phyloP scores from a whole-genome alignment of 2,329 filamentous ascomycete species.

The Neonectria ditissima region DNA sequence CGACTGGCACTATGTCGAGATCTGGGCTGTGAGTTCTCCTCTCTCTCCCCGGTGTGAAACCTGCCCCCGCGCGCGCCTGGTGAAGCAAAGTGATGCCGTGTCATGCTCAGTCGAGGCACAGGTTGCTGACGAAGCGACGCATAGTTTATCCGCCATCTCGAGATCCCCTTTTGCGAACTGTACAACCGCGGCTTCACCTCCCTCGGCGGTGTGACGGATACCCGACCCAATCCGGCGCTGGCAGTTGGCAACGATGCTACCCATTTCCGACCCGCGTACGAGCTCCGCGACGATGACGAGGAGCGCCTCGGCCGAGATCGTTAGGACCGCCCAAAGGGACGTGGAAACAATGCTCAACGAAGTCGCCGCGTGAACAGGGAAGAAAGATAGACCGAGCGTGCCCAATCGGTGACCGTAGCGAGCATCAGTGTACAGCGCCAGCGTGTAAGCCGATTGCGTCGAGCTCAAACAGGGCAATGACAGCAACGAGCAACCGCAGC shows the following conservation, averaged over 20 bases:
- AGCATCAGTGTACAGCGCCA: background rate
- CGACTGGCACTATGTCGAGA: slow-evolving; percentile 92
- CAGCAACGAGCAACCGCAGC: background rate
- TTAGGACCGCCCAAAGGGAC: background rate
- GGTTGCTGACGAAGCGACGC: slow-evolving; percentile 28
- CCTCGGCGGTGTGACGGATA: slow-evolving; percentile 90
- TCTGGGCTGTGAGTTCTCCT: slow-evolving; percentile 82
- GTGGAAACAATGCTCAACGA: background rate
- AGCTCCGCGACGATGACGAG: slow-evolving; percentile 78
- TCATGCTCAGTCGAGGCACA: background rate
- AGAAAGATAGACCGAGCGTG: background rate
- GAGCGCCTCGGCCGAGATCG: slow-evolving; percentile 80
- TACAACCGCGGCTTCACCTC: slow-evolving; percentile 93
- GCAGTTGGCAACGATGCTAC: slow-evolving; percentile 52
- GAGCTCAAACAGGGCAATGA: background rate
- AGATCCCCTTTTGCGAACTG: slow-evolving; percentile 84
- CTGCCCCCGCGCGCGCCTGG: background rate
- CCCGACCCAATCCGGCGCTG: slow-evolving; percentile 86
- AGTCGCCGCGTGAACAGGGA: background rate
- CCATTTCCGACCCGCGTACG: slow-evolving; percentile 78
- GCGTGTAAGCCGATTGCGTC: background rate
- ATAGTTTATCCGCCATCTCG: slow-evolving; percentile 83
- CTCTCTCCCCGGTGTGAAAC: background rate
- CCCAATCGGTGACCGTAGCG: background rate
- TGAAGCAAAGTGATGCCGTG: background rate